Evolutionary conservation across 2,329 filamentous ascomycete species (phyloP).

Genomic region (Aspergillus novoparasiticus): DNA sequence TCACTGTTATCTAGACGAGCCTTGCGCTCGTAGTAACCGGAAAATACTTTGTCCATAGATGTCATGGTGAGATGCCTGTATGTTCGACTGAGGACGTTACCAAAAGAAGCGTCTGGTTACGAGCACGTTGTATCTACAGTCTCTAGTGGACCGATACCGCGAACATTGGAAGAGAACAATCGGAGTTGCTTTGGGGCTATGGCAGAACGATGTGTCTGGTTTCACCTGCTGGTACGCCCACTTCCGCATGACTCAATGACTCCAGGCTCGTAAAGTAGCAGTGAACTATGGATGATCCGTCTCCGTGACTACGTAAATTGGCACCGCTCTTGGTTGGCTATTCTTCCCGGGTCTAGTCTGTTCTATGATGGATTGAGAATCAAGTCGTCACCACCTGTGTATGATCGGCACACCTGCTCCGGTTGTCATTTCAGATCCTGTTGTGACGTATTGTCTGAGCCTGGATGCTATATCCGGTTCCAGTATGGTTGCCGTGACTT

Average conservation of each 20-base stretch:
- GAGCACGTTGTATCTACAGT: background rate
- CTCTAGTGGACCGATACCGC: background rate
- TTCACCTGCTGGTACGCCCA: background rate
- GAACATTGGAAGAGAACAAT: background rate
- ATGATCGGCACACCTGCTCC: too few species aligned
- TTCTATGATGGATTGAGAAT: background rate
- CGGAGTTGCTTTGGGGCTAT: background rate
- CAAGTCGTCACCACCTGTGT: background rate
- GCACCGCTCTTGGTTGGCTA: background rate
- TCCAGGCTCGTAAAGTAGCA: background rate
- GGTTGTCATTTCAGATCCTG: background rate
- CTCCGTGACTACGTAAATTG: background rate
- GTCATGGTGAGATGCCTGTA: conserved; percentile 35
- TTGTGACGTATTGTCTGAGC: background rate
- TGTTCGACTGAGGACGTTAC: background rate
- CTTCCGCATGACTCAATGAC: background rate
- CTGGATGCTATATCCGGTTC: background rate
- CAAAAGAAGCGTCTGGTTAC: background rate
- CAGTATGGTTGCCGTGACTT: background rate
- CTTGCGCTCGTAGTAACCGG: conserved; percentile 39
- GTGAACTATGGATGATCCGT: background rate
- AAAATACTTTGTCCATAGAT: conserved; percentile 49
- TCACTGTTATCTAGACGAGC: conserved; percentile 34
- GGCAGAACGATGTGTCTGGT: background rate
- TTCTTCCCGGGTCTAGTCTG: background rate